Conservation (phyloP, 768 basidiomycete species). For the Fomitopsis pulvina region DNA sequence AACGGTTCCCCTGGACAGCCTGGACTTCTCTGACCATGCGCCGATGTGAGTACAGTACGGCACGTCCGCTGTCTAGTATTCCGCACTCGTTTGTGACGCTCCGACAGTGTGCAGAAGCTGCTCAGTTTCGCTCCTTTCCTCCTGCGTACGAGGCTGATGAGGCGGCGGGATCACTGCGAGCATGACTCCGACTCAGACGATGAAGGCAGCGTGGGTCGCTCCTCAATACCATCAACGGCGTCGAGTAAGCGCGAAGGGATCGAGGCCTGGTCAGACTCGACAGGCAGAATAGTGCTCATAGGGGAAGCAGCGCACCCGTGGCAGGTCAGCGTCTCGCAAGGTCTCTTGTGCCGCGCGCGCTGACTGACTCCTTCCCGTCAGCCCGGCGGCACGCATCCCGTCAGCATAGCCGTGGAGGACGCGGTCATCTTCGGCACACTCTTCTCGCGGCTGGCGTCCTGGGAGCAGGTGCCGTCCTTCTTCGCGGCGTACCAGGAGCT, state of each 20-base stretch:
- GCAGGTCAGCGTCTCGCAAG: constrained; percentile 30
- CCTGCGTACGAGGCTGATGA: constrained; percentile 31
- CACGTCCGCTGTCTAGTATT: neutral
- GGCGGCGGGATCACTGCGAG: constrained; percentile 30
- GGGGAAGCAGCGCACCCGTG: constrained; percentile 59
- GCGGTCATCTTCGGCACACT: constrained; percentile 52
- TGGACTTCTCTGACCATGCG: constrained; percentile 30
- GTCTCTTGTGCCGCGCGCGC: neutral
- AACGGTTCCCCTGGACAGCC: constrained; percentile 25
- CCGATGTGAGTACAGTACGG: constrained; percentile 26
- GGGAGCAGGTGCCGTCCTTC: constrained; percentile 43
- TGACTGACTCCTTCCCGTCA: constrained; percentile 16
- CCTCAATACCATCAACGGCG: neutral
- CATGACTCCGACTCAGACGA: constrained; percentile 36
- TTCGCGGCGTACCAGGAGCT: constrained; percentile 54
- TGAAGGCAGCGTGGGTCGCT: neutral
- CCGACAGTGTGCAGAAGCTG: constrained; percentile 26
- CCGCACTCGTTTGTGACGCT: too few species aligned
- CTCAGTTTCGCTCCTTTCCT: constrained; percentile 29
- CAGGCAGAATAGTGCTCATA: constrained; percentile 42
- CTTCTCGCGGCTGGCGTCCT: constrained; percentile 44
- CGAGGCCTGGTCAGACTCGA: constrained; percentile 44
- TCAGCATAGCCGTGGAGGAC: constrained; percentile 53
- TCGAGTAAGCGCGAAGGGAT: constrained; percentile 22
- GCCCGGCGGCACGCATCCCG: constrained; percentile 49